A percentile compares a stretch with the other conserved stretches of the same genome.
Evolutionary conservation across 768 basidiomycete genomes (phyloP).

Genomic region (Tremella fuciformis): DNA sequence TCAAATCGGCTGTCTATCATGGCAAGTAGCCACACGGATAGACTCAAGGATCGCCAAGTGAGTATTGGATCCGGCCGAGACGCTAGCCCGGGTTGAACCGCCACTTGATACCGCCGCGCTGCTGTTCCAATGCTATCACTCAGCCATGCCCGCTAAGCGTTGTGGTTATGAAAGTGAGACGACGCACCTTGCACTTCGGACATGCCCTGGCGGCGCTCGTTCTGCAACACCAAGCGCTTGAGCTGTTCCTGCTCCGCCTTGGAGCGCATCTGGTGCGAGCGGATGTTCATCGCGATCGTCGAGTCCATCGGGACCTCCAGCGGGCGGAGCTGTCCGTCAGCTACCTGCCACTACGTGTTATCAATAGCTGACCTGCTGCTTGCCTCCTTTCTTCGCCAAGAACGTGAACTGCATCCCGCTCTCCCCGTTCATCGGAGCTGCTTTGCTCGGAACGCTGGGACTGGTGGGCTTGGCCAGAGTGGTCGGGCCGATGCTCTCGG

Average conservation of each 20-base stretch:
- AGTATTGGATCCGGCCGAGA: too few species aligned
- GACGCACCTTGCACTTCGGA: conserved; percentile 41
- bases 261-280: conserved; percentile 86
- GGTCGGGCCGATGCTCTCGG: conserved; percentile 43
- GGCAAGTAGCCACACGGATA: too few species aligned
- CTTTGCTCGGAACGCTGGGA: neutral
- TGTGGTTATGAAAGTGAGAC: neutral
- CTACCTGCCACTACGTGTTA: neutral
- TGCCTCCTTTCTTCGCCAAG: conserved; percentile 87
- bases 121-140: conserved; percentile 30
- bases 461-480: neutral
- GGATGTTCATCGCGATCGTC: conserved; percentile 82
- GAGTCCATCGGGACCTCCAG: conserved; percentile 85
- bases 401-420: conserved; percentile 85
- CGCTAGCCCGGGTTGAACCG: too few species aligned
- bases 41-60: too few species aligned
- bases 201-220: conserved; percentile 50
- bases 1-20: too few species aligned
- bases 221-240: conserved; percentile 69
- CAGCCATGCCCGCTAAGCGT: neutral
- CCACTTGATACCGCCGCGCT: conserved; percentile 5
- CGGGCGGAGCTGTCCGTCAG: conserved; percentile 64
- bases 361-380: conserved; percentile 67
- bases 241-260: conserved; percentile 95
- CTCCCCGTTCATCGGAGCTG: conserved; percentile 6